A percentile compares a stretch with the other conserved stretches of the same genome.
These are phyloP conservation scores for Trichocladium antarcticum DNA, from an alignment of 495 filamentous ascomycete species.

Conservation along the genomic window DNA sequence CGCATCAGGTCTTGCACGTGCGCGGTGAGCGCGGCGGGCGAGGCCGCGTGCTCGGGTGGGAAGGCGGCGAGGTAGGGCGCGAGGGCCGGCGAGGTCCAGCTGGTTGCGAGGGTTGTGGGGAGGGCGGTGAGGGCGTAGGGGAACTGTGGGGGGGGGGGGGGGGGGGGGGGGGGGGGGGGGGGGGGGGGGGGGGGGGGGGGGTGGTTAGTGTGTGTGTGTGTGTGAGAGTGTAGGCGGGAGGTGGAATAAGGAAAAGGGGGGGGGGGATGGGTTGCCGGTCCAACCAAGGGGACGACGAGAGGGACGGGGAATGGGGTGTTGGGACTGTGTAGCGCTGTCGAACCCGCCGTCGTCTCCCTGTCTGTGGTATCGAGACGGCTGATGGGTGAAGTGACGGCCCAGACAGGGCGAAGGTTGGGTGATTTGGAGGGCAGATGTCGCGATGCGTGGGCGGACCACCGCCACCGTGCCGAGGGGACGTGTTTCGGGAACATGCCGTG, in stretches of 20 bases:
- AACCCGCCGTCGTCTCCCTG: not conserved
- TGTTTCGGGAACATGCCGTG: not conserved
- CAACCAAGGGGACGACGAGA: no score
- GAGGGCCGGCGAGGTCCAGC: constrained; percentile 51
- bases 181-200: constrained; percentile 17
- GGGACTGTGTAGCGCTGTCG: not conserved
- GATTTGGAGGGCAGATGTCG: constrained; percentile 1
- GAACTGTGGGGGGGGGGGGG: constrained; percentile 39
- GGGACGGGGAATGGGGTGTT: not conserved
- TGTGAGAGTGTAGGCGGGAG: not conserved
- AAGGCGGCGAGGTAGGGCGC: constrained; percentile 50
- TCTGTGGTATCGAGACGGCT: not conserved
- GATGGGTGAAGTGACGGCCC: not conserved
- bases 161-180: constrained; percentile 41
- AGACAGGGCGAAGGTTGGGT: not conserved
- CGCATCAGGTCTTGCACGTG: constrained; percentile 54
- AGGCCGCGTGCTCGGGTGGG: constrained; percentile 44
- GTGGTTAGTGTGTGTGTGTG: not conserved
- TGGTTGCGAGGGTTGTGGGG: constrained; percentile 41
- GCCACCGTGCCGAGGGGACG: constrained; percentile 8
- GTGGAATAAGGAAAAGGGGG: not conserved
- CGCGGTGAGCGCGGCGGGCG: constrained; percentile 39
- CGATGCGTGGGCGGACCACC: constrained; percentile 12
- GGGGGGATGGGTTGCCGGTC: no score
- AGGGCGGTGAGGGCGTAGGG: constrained; percentile 56